Evolutionary conservation across 1,284 basidiomycete species (phyloP), one percentile per base, ranked within the genome.

Genomic region (Leccinum colubrinum): DNA sequence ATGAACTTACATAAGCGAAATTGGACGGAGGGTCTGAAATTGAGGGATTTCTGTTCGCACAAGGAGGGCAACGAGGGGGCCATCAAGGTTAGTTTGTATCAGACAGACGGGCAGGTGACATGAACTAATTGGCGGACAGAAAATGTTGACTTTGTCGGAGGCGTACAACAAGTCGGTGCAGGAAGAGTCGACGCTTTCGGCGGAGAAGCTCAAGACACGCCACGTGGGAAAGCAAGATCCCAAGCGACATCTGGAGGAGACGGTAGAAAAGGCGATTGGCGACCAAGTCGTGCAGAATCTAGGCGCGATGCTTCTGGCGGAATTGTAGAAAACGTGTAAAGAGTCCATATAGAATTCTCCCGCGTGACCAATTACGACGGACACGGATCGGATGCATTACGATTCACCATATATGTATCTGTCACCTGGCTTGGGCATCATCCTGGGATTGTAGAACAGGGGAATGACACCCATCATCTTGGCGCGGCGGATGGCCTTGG

Each of bases 221-320:
- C 96, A 98, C 77, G 95, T 98, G 68, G 96, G 96, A 63, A 98
- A 97, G 78, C 94, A 97, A 71, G 95, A 98, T 80, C 95, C 95
- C 52, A 98, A 98, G 80, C 86, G 95, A 69, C 95, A 98, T 81
- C 77, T 98, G 66, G 95, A 97, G 72, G 96, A 97, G 78, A 91
- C 92, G 33, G 96, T 97, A n/a, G 95, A 97, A 78, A 93, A 91
- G 77, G 93, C 94, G 1, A 97, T 98, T 87, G 94, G 93, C 15
- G 90, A 96, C 77, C 94, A 97, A 78, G 95, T 98, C 64, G 90
- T 95, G 46, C 95, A 98, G 79, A 94, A 92, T 72, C 77, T 97
- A 66, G 94, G 93, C 27, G 95, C 94, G 68, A 95, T 95, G 86
- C 81, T 97, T 62, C 81, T 96, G 65, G 93, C 93, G 60, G 94